A percentile compares a stretch with the other conserved stretches of the same genome.
Evolutionary conservation across 2,329 filamentous ascomycete species (phyloP).

Genomic region (Pyrenophora seminiperda): DNA sequence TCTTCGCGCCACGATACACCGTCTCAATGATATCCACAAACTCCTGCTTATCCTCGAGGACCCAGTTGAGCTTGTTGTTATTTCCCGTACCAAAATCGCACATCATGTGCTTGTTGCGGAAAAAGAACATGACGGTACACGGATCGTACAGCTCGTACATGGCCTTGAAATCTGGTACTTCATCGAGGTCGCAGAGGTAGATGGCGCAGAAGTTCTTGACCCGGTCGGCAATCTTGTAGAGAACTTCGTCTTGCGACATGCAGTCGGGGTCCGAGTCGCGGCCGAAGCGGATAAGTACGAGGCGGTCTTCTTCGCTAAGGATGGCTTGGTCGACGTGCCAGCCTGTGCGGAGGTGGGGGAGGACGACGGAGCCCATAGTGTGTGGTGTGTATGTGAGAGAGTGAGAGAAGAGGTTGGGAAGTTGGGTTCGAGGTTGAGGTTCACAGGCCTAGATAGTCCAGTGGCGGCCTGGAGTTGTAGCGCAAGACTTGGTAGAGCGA

Average conservation of each 20-base stretch:
- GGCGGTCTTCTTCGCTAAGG: constrained; percentile 74
- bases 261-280: constrained; percentile 82
- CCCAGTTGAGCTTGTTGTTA: constrained; percentile 98
- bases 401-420: too few relatives aligned
- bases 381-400: too few relatives aligned
- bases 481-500: too few relatives aligned
- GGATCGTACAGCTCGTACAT: constrained; percentile 95
- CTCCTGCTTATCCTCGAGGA: constrained; percentile 96
- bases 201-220: constrained; percentile 89
- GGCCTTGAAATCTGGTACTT: constrained; percentile 71
- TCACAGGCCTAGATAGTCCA: too few relatives aligned
- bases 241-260: constrained; percentile 87
- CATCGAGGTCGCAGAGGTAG: constrained; percentile 85
- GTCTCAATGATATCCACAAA: constrained; percentile 98
- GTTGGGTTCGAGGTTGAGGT: too few relatives aligned
- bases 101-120: constrained; percentile 99
- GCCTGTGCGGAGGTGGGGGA: constrained; percentile 87
- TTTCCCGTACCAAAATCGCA: constrained; percentile 95
- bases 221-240: constrained; percentile 89
- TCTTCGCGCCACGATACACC: constrained; percentile 97
- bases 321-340: constrained; percentile 99
- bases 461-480: too few relatives aligned
- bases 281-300: constrained; percentile 93
- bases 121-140: constrained; percentile 97
- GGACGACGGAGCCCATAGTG: constrained; percentile 79